Percentiles rank a stretch among this genome's conserved stretches.
Conservation (phyloP, 371 early-diverging fungal genomes). For the Apophysomyces variabilis region DNA sequence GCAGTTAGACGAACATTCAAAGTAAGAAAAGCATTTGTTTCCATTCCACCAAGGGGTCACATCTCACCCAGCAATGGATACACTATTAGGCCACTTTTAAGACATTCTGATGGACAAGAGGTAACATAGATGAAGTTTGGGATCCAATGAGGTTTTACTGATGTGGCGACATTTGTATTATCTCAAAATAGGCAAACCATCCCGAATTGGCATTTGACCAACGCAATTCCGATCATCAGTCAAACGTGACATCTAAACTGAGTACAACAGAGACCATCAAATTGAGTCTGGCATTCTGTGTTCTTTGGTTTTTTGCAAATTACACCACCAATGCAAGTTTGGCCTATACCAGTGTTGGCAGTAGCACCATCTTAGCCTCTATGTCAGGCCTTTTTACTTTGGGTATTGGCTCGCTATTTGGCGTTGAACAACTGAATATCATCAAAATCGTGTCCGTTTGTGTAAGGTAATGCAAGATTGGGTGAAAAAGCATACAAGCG, state of each 20-base stretch:
- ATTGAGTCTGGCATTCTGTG: slow-evolving; percentile 75
- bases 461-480: slow-evolving; percentile 41
- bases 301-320: slow-evolving; percentile 84
- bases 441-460: slow-evolving; percentile 63
- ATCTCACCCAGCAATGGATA: too few species aligned
- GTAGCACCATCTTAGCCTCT: slow-evolving; percentile 78
- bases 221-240: not conserved
- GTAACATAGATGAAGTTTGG: slow-evolving; percentile 3
- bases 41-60: too few species aligned
- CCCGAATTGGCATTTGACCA: not conserved
- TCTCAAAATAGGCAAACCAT: slow-evolving; percentile 4
- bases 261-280: slow-evolving; percentile 61
- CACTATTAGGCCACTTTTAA: not conserved
- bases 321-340: slow-evolving; percentile 78
- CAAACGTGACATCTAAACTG: slow-evolving; percentile 19
- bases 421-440: slow-evolving; percentile 65
- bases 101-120: not conserved
- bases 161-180: slow-evolving; percentile 5
- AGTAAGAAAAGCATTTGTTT: slow-evolving; percentile 1
- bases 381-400: slow-evolving; percentile 77
- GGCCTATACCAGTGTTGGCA: slow-evolving; percentile 82
- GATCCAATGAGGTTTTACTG: slow-evolving; percentile 4
- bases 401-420: slow-evolving; percentile 66
- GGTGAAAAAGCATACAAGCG: not conserved
- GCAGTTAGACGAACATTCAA: slow-evolving; percentile 15